phyloP scores from a whole-genome alignment of 2,329 filamentous ascomycete genomes.

The Rachicladosporium sp. region DNA sequence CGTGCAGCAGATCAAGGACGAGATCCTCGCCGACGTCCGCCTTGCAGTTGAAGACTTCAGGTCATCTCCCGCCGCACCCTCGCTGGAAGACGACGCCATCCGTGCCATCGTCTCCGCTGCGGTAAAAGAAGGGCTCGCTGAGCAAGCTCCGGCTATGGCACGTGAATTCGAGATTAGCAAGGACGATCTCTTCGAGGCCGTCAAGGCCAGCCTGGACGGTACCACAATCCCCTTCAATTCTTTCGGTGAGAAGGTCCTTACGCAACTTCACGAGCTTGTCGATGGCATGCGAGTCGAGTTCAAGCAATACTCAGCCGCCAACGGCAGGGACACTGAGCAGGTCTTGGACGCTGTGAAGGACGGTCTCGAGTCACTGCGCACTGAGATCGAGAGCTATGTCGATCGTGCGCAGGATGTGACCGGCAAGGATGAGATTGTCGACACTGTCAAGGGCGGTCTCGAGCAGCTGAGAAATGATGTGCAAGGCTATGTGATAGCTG shows the following conservation, averaged over 20 bases:
- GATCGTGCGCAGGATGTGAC: slow-evolving; percentile 57
- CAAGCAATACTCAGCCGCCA: slow-evolving; percentile 69
- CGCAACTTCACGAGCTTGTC: slow-evolving; percentile 46
- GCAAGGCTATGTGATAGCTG: slow-evolving; percentile 37
- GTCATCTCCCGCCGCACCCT: slow-evolving; percentile 28
- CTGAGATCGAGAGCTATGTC: slow-evolving; percentile 71
- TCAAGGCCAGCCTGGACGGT: slow-evolving; percentile 44
- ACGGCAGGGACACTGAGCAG: slow-evolving; percentile 73
- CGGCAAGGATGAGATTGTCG: slow-evolving; percentile 67
- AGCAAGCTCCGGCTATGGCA: slow-evolving; percentile 28
- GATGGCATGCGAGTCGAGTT: slow-evolving; percentile 52
- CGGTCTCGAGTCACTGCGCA: slow-evolving; percentile 67
- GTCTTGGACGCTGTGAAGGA: slow-evolving; percentile 79
- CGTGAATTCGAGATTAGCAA: slow-evolving; percentile 35
- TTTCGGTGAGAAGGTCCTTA: slow-evolving; percentile 47
- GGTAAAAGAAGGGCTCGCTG: slow-evolving; percentile 45
- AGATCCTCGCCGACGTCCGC: slow-evolving; percentile 70
- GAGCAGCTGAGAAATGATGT: slow-evolving; percentile 52
- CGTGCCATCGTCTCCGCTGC: slow-evolving; percentile 45
- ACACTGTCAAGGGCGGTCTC: slow-evolving; percentile 52
- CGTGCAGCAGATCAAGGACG: slow-evolving; percentile 60
- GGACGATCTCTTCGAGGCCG: slow-evolving; percentile 46
- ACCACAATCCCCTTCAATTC: slow-evolving; percentile 39
- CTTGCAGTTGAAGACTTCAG: slow-evolving; percentile 81
- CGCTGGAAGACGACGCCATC: slow-evolving; percentile 34